Evolutionary conservation across 805 yeast genomes (phyloP), one percentile per base, ranked within the genome.

Genomic region (Yarrowia osloensis): DNA sequence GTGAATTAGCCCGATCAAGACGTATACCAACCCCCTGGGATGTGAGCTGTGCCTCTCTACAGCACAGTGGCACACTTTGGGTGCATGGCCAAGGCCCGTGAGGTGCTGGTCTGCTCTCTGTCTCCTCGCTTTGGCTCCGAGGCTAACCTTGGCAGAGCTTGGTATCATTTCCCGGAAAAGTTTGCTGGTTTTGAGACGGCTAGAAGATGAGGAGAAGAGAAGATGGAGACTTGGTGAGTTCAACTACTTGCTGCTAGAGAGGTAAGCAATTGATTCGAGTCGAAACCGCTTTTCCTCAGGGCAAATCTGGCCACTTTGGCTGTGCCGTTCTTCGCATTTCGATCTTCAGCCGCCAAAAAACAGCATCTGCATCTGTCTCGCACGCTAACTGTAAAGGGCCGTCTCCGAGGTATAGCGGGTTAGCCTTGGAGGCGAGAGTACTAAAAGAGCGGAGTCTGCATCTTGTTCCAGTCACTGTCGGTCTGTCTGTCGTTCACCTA

Each of bases 101-200:
- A 12, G 9, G n/a, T 22, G 47, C 28, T 22, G 28, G 49, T 15
- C 49, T 44, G 19, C 29, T 44, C 47, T 42, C 8, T 13, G 15
- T 9, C 21, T 4, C 24, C 26, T 8, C 29, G 35, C 19, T 46
- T 26, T 17, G 33, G 31, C 50, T 46, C 33, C 22, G 29, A 46
- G 31, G 19, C 15, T 46, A 46, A 46, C 33, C 21, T 46, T 17
- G 21, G 21, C 8, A 9, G 50, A 9, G 31, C 50, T 26, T 26
- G 28, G 50, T 26, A 26, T 24, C 49, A 44, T 46, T 46, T 46
- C 50, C 26, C 50, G 50, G 50, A 46, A 46, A 46, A 46, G 50
- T 46, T 46, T 46, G 21, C 24, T 12, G 17, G 24, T 17, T 35
- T 39, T 39, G 19, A 24, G 44, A 21, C 9, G 40, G 21, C 31